These are phyloP conservation scores for Lonicera japonica DNA, from an alignment of 129 eudicot species.

Conservation along the genomic window DNA sequence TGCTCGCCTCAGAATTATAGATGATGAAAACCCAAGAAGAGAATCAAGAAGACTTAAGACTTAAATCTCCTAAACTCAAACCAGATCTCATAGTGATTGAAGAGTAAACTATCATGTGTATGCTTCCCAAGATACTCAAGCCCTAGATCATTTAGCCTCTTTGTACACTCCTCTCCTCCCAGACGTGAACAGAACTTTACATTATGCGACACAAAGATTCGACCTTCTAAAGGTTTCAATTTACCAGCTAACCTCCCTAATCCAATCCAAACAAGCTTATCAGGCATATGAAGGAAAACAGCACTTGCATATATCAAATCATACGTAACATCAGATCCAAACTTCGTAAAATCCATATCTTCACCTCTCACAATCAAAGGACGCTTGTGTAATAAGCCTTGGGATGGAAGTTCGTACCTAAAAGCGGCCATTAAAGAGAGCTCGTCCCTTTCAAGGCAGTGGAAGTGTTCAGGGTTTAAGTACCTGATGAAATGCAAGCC, in stretches of 20 bases:
- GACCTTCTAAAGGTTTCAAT: constrained; percentile 71
- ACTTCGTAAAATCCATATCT: constrained; percentile 82
- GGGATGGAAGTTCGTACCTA: constrained; percentile 90
- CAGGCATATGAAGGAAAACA: constrained; percentile 95
- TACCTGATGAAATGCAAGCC: constrained; percentile 80
- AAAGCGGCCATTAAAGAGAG: constrained; percentile 89
- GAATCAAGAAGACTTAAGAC: constrained; percentile 1
- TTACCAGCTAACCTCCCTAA: constrained; percentile 59
- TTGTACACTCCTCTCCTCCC: constrained; percentile 89
- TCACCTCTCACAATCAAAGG: constrained; percentile 83
- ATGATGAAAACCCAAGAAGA: neutral
- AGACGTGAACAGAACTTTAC: constrained; percentile 86
- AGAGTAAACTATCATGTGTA: constrained; percentile 89
- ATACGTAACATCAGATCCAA: constrained; percentile 53
- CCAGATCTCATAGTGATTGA: constrained; percentile 96
- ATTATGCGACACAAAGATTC: constrained; percentile 85
- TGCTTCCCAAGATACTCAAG: constrained; percentile 80
- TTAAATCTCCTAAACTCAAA: constrained; percentile 64
- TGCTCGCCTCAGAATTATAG: neutral
- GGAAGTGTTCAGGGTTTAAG: constrained; percentile 59
- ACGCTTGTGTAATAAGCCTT: constrained; percentile 71
- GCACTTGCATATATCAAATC: constrained; percentile 93
- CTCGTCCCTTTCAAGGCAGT: constrained; percentile 89
- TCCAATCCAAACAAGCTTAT: constrained; percentile 88
- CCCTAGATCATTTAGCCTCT: constrained; percentile 56